These are phyloP conservation scores for Ophiostoma piceae DNA, from an alignment of 2,329 filamentous ascomycete genomes.

Conservation along the genomic window DNA sequence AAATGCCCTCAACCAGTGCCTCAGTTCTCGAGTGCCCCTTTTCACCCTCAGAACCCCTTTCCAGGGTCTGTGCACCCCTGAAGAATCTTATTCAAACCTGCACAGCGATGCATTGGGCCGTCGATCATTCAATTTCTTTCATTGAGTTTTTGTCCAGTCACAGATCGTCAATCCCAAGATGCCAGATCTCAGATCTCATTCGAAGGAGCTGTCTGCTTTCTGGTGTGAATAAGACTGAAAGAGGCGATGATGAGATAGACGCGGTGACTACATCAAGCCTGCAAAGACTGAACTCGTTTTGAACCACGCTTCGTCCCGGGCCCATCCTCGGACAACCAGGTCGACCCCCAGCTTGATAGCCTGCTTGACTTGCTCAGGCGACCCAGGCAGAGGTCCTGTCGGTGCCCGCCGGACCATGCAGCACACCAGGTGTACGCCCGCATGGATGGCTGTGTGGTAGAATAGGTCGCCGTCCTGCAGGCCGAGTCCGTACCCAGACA, in stretches of 20 bases:
- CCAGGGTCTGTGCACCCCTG: conserved; percentile 2
- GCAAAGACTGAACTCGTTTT: not conserved
- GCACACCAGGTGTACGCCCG: not conserved
- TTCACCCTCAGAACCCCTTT: not conserved
- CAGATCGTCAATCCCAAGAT: too few relatives aligned
- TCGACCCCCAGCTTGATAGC: not conserved
- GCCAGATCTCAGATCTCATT: not conserved
- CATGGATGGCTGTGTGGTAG: not conserved
- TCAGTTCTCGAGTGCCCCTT: not conserved
- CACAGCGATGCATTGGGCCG: not conserved
- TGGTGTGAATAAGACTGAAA: not conserved
- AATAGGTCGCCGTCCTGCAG: not conserved
- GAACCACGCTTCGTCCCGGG: not conserved
- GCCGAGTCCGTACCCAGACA: not conserved
- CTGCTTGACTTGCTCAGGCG: not conserved
- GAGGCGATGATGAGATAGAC: not conserved
- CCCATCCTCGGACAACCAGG: not conserved
- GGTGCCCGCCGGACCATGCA: not conserved
- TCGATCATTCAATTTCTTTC: not conserved
- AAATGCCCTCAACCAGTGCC: not conserved
- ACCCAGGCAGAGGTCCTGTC: not conserved
- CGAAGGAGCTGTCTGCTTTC: not conserved
- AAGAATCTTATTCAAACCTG: not conserved
- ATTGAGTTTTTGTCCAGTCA: not conserved
- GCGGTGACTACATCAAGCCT: too few relatives aligned